These are phyloP conservation scores for Alternaria sp. DNA, from an alignment of 2,329 filamentous ascomycete genomes.

Conservation along the genomic window DNA sequence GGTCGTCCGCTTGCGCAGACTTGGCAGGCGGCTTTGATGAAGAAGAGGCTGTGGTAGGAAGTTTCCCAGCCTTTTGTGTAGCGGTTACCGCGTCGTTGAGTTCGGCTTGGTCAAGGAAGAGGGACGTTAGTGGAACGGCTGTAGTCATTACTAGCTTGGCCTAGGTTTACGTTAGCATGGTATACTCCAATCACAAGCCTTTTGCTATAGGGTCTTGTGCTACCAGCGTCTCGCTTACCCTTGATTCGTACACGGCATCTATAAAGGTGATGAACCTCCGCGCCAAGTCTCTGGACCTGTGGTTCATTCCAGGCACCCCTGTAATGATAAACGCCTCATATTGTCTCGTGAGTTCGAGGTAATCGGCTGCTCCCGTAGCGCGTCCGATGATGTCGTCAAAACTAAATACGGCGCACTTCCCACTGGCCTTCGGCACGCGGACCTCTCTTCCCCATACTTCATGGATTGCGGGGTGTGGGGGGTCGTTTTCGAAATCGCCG, in stretches of 20 bases:
- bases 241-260: conserved; percentile 88
- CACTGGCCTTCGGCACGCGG: conserved; percentile 83
- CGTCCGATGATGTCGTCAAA: conserved; percentile 90
- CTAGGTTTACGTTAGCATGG: conserved; percentile 50
- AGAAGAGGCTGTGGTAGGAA: conserved; percentile 42
- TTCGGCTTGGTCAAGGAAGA: conserved; percentile 75
- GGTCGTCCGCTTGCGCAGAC: conserved; percentile 51
- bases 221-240: conserved; percentile 49
- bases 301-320: conserved; percentile 89
- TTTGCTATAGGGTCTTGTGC: neutral
- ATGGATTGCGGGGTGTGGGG: conserved; percentile 79
- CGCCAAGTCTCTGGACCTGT: conserved; percentile 83
- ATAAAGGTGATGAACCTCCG: conserved; percentile 97
- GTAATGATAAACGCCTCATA: conserved; percentile 95
- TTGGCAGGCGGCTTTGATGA: neutral
- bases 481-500: conserved; percentile 77
- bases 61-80: conserved; percentile 47
- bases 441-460: conserved; percentile 93
- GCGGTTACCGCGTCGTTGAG: conserved; percentile 54
- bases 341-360: conserved; percentile 85
- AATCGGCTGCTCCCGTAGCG: conserved; percentile 92
- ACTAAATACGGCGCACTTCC: conserved; percentile 85
- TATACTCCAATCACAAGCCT: neutral
- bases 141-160: conserved; percentile 96
- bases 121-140: conserved; percentile 79